phyloP scores from a whole-genome alignment of 2,329 filamentous ascomycete species.

The Botryosphaeria dothidea region DNA sequence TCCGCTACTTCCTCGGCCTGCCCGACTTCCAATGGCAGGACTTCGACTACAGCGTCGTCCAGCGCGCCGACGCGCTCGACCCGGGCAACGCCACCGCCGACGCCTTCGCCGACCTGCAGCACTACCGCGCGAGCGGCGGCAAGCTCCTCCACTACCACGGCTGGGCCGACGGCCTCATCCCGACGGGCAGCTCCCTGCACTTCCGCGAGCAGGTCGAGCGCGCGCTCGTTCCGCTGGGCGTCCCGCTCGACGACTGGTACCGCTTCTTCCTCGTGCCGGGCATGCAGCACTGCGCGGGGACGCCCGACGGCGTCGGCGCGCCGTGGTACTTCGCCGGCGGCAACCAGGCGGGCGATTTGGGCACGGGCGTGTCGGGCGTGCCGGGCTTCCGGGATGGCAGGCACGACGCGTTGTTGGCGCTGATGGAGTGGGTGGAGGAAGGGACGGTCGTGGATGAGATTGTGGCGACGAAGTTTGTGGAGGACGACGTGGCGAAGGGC shows the following conservation, averaged over 20 bases:
- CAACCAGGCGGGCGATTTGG: conserved; percentile 32
- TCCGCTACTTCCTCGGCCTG: conserved; percentile 44
- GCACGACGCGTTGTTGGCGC: conserved; percentile 37
- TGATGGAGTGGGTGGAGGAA: conserved; percentile 43
- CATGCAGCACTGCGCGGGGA: conserved; percentile 46
- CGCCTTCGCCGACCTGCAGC: conserved; percentile 49
- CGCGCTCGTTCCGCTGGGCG: conserved; percentile 35
- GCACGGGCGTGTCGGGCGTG: conserved; percentile 27
- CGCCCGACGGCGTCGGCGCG: conserved; percentile 36
- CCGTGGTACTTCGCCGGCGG: conserved; percentile 49
- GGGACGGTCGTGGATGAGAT: conserved; percentile 38
- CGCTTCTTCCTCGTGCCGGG: conserved; percentile 47
- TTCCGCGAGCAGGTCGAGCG: conserved; percentile 51
- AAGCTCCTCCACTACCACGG: conserved; percentile 48
- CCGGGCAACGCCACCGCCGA: conserved; percentile 53
- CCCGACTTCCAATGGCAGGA: conserved; percentile 40
- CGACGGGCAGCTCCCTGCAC: conserved; percentile 52
- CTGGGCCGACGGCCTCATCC: conserved; percentile 49
- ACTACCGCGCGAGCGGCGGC: conserved; percentile 45
- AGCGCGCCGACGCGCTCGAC: conserved; percentile 41
- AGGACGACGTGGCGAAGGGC: conserved; percentile 31
- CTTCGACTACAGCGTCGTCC: conserved; percentile 42
- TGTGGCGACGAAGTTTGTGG: conserved; percentile 37
- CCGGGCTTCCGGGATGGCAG: conserved; percentile 34
- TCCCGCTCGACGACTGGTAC: conserved; percentile 43